Evolutionary conservation across 345 rosid genomes (phyloP).

Genomic region (Linum tenue): DNA sequence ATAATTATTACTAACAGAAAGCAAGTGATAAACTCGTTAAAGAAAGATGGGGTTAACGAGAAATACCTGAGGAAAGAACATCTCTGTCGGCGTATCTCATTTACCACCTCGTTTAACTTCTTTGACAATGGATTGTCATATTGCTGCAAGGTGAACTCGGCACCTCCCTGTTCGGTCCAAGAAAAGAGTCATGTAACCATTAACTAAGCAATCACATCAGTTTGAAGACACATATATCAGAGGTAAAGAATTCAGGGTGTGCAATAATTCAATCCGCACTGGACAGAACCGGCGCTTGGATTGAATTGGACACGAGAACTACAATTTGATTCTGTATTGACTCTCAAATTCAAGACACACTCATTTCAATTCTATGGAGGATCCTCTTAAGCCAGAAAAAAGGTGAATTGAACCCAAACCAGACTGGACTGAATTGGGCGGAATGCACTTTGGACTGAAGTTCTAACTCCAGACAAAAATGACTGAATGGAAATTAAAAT

Average conservation of each 20-base stretch:
- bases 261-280: too few relatives aligned
- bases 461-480: too few relatives aligned
- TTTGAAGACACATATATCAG: neutral
- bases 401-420: too few relatives aligned
- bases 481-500: constrained; percentile 4
- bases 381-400: too few relatives aligned
- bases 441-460: too few relatives aligned
- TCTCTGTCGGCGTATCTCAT: constrained; percentile 82
- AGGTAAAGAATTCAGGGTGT: too few relatives aligned
- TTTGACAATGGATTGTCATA: constrained; percentile 69
- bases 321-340: too few relatives aligned
- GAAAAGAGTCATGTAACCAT: neutral
- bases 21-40: neutral
- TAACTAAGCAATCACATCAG: neutral
- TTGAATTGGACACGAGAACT: too few relatives aligned
- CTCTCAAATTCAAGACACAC: too few relatives aligned
- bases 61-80: constrained; percentile 80
- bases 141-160: constrained; percentile 70
- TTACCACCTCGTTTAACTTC: constrained; percentile 73
- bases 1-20: neutral
- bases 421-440: too few relatives aligned
- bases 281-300: too few relatives aligned
- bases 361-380: too few relatives aligned
- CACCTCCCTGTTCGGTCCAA: constrained; percentile 9
- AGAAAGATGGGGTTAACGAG: neutral